Base-by-base conservation (phyloP, 306 rosid species). In the Vigna trinervia region DNA sequence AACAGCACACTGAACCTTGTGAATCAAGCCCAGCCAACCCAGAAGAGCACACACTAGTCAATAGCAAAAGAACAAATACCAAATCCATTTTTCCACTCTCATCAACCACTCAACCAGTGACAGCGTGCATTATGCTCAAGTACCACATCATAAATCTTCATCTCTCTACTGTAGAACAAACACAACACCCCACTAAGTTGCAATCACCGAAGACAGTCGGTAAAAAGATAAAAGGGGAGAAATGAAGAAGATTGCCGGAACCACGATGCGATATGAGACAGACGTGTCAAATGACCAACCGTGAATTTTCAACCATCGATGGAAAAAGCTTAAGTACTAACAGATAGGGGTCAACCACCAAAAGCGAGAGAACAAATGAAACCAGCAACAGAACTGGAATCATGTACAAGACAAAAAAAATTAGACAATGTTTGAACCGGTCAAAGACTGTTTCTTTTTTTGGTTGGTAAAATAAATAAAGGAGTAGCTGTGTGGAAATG, bases 1-100 rank as follows among this genome's bases (percentile, higher is more conserved):
- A 77, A 26, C 23, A 30, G 26, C 23, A 52, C 39, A 62, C 6
- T 17, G 56, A 87, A 93, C 98, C 98, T 93, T 93, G 91, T 76
- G 47, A 8, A 84, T 91, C 96, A 75, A 91, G 41, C 70, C 88
- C 84, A 58, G 93, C 65, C 75, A 83, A 41, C 3, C 36, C 95
- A 50, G 78, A 53, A 61, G 85, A 82, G 51, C 52, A 82, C 48
- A 86, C 62, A 81, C 77, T 83, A 84, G 85, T 75, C 63, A 88
- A 85, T 60, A 84, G 53, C 79, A 84, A 77, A 53, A 85, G 75
- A 64, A 75, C 26, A 81, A 81, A 63, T 58, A 80, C 38, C 64
- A 82, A 69, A 57, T 82, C 81, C 97, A 93, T 93, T 82, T 78
- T 78, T 84, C 71, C 53, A 85, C 67, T 15, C 54, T 13, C 83